Conservation (phyloP, 148 eudicot genomes). For the Rhododendron molle region DNA sequence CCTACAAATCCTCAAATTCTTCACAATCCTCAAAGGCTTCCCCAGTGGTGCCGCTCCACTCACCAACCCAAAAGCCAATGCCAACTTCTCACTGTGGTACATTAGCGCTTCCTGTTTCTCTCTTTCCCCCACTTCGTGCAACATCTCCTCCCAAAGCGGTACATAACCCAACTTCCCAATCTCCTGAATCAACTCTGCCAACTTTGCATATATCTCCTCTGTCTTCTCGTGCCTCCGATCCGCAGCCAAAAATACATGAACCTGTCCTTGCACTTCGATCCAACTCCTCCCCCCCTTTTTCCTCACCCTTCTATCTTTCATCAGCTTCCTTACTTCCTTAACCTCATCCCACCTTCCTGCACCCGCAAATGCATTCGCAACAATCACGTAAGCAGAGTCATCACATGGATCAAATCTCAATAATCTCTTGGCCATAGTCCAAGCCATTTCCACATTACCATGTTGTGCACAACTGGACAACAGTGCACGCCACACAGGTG, state of each 20-base stretch:
- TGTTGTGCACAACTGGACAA: slow-evolving; percentile 44
- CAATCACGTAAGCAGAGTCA: slow-evolving; percentile 68
- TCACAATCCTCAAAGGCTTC: slow-evolving; percentile 61
- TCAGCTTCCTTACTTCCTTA: slow-evolving; percentile 48
- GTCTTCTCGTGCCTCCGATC: slow-evolving; percentile 43
- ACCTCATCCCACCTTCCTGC: slow-evolving; percentile 55
- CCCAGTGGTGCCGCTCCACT: slow-evolving; percentile 50
- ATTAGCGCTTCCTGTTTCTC: slow-evolving; percentile 56
- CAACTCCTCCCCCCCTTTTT: slow-evolving; percentile 72
- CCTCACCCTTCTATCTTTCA: slow-evolving; percentile 49
- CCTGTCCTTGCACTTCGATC: slow-evolving; percentile 54
- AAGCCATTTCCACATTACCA: slow-evolving; percentile 40
- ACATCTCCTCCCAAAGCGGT: slow-evolving; percentile 43
- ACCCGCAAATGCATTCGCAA: slow-evolving; percentile 50
- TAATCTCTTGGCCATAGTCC: slow-evolving; percentile 47
- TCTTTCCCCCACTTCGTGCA: slow-evolving; percentile 49
- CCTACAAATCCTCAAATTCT: slow-evolving; percentile 60
- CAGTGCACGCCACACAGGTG: slow-evolving; percentile 31
- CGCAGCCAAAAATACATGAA: slow-evolving; percentile 58
- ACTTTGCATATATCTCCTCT: slow-evolving; percentile 43
- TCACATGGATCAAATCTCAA: slow-evolving; percentile 51
- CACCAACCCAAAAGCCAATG: slow-evolving; percentile 65
- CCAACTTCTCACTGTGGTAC: slow-evolving; percentile 72
- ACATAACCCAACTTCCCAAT: slow-evolving; percentile 55
- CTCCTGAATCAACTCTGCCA: slow-evolving; percentile 44